phyloP scores from a whole-genome alignment of 148 eudicot genomes.

The Camellia lanceoleosa region DNA sequence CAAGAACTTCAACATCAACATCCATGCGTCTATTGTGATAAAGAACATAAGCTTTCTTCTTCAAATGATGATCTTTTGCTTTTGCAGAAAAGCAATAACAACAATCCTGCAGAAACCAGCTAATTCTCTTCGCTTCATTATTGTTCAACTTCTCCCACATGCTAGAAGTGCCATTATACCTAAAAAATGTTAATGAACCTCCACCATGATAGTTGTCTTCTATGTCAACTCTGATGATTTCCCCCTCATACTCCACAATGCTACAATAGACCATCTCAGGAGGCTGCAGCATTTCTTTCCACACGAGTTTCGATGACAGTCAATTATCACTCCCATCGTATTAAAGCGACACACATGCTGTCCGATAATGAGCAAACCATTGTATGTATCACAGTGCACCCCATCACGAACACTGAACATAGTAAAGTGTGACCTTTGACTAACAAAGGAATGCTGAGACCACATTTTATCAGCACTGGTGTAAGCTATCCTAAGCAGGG shows the following conservation, averaged over 20 bases:
- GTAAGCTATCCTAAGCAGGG: neutral
- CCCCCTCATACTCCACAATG: neutral
- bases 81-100: neutral
- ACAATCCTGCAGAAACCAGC: neutral
- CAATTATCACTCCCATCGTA: neutral
- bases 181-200: neutral
- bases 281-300: neutral
- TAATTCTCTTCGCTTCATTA: neutral
- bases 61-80: neutral
- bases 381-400: neutral
- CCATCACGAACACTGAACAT: too few relatives aligned
- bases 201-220: neutral
- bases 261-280: neutral
- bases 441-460: neutral
- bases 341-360: neutral
- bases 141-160: neutral
- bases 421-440: neutral
- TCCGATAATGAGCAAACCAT: neutral
- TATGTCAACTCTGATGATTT: neutral
- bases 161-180: neutral
- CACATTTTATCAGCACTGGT: neutral
- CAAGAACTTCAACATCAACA: neutral
- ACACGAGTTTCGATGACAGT: neutral
- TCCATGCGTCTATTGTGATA: neutral
- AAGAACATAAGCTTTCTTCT: slow-evolving; percentile 7